Evolutionary conservation across 306 rosid species (phyloP), one percentile per base, ranked within the genome.

Genomic region (Cucumis melo): DNA sequence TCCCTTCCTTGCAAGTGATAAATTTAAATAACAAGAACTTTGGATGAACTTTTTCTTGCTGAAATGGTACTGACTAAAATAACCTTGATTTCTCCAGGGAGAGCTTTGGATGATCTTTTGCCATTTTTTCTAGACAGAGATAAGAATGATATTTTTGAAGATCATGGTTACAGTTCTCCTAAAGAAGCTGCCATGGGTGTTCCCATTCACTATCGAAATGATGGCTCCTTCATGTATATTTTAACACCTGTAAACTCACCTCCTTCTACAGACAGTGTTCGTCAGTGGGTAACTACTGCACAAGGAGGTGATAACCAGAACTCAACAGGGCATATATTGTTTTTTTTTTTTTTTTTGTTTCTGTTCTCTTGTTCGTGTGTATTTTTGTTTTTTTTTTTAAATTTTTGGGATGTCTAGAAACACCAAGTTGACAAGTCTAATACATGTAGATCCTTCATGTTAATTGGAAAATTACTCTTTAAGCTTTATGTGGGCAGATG

Each of bases 171-270:
- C 71, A 16, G 32, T 73, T 81, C 86, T 81, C 79, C 73, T 72
- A 87, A 88, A 78, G 83, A 82, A 64, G 55, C 61, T 73, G 77
- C 56, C 48, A 23, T 83, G 66, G 87, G 88, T 42, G 80, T 88
- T 78, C 78, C 93, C 16, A 77, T 86, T 77, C 89, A 85, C 89
- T 91, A 81, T 85, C 90, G 83, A 87, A 89, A 90, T 78, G 97
- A 93, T 85, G 98, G 97, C 77, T 87, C 93, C 74, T 74, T 23
- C 84, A 79, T 88, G 53, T 89, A 86, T 83, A 68, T 91, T 65
- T 81, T 93, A 78, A 88, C 93, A 59, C 92, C 97, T 56, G 84
- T 82, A 67, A 77, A 82, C 74, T 83, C 88, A 80, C 98, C 98
- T 72, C 98, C 98, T 82, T 61, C 97, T 20, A 82, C 67, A 19